Base-by-base conservation (phyloP, 1,284 basidiomycete genomes). In the Melampsora abietis-canadensis region DNA sequence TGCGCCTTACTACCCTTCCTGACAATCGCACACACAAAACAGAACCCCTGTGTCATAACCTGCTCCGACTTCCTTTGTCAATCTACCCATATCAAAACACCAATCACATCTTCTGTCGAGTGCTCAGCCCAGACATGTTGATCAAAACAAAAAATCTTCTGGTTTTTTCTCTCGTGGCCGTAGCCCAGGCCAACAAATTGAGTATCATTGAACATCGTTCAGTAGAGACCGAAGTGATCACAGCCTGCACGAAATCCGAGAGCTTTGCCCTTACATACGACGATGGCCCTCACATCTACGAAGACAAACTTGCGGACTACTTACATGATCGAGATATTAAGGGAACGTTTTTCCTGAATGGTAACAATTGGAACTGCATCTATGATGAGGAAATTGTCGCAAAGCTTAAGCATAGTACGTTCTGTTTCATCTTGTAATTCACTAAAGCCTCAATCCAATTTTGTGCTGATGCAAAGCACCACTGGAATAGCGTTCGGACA, bases 281-380 rank as follows among this genome's bases (percentile, higher is more conserved):
- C 44, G 69, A 73, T 46, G 69, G 69, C 4, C 69, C 69, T 31
- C 54, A 57, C 59, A 24, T 44, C 37, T 73, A 65, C 44, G 47
- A 64, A 40, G 57, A 73, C 34, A 10, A 73, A 59, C 61, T 73
- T 21, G 57, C 61, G 21, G 62, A 64, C 17, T 64, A 73, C 34
- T 54, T 73, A 21, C 8, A 73, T 40, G 31, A 27, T 1, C 51
- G 51, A 14, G 19, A 65, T 19, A 46, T 65, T 3, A 65, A 64
- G 46, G 62, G 69, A 31, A 65, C 62, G 34, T 73, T 73, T 40
- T 73, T 65, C 59, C 61, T 73, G 8, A 73, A 73, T 54, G 69
- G 69, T 27, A 54, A 57, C 46, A 73, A 73, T 54, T 73, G 62
- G 21, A 47, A 1, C 2, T 73, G 69, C 37, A 65, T 73, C 24